phyloP scores from a whole-genome alignment of 768 basidiomycete genomes.

The Phanerochaete sordida region DNA sequence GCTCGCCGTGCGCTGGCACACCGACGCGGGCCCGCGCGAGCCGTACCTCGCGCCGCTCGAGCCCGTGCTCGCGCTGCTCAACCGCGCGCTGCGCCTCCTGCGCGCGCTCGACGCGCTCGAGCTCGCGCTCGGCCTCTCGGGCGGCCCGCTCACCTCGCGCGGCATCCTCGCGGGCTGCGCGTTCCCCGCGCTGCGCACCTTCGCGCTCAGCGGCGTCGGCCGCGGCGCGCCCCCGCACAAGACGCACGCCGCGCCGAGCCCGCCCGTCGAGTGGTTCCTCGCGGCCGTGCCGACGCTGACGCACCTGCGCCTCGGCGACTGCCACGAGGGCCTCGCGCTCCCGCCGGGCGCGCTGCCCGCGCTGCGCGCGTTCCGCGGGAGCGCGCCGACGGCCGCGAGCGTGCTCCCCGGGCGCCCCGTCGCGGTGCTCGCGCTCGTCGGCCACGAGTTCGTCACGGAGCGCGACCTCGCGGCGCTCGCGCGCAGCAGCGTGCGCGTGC shows the following conservation, averaged over 20 bases:
- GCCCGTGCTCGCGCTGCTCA: slow-evolving; percentile 26
- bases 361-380: slow-evolving; percentile 57
- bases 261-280: slow-evolving; percentile 36
- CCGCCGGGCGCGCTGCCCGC: slow-evolving; percentile 37
- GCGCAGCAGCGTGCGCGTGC: slow-evolving; percentile 43
- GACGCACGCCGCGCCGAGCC: slow-evolving; percentile 26
- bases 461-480: slow-evolving; percentile 50
- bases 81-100: slow-evolving; percentile 38
- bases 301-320: slow-evolving; percentile 42
- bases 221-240: slow-evolving; percentile 36
- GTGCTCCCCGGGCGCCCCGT: slow-evolving; percentile 63
- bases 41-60: slow-evolving; percentile 20
- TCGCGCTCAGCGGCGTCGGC: slow-evolving; percentile 31
- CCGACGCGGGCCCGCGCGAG: slow-evolving; percentile 30
- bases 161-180: slow-evolving; percentile 20
- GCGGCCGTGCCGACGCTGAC: slow-evolving; percentile 35
- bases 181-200: slow-evolving; percentile 28
- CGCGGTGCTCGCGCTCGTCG: slow-evolving; percentile 50
- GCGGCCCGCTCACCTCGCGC: slow-evolving; percentile 29
- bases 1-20: slow-evolving; percentile 54
- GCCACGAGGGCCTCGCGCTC: slow-evolving; percentile 38
- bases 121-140: slow-evolving; percentile 47
- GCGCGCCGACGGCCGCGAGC: slow-evolving; percentile 52
- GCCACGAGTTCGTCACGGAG: slow-evolving; percentile 52
- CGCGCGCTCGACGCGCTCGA: slow-evolving; percentile 52